A percentile compares a stretch with the other conserved stretches of the same genome.
These are phyloP conservation scores for Eucalyptus camaldulensis DNA, from an alignment of 345 rosid species.

Conservation along the genomic window DNA sequence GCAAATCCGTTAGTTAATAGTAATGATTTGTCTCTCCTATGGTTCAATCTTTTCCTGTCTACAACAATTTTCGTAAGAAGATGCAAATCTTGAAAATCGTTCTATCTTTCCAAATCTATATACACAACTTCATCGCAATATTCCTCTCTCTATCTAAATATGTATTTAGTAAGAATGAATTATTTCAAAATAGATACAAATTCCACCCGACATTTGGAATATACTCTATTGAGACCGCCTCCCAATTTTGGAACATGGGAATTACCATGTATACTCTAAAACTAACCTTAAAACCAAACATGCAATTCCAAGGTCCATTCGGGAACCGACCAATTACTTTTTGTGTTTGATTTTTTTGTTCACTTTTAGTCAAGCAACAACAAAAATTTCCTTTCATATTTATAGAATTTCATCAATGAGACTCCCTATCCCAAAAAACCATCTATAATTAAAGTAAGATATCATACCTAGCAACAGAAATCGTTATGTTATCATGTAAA, in stretches of 20 bases:
- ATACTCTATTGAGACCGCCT: not conserved
- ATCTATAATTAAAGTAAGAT: no score
- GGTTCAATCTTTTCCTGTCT: not conserved
- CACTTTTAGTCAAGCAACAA: not conserved
- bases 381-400: not conserved
- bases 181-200: not conserved
- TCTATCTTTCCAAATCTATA: not conserved
- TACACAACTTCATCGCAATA: not conserved
- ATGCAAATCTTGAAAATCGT: not conserved
- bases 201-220: not conserved
- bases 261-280: not conserved
- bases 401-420: not conserved
- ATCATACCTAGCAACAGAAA: not conserved
- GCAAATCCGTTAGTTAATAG: not conserved
- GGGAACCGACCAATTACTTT: rapidly evolving
- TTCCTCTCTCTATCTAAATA: not conserved
- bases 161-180: not conserved
- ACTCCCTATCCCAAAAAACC: not conserved
- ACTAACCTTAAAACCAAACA: not conserved
- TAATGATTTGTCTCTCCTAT: not conserved
- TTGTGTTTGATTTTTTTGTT: no score
- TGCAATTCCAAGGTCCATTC: not conserved
- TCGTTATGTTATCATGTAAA: not conserved
- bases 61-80: not conserved
- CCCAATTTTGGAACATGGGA: not conserved